Percentiles rank a stretch among this genome's conserved stretches.
These are phyloP conservation scores for Nicotiana attenuata DNA, from an alignment of 257 asterid genomes.

Conservation along the genomic window DNA sequence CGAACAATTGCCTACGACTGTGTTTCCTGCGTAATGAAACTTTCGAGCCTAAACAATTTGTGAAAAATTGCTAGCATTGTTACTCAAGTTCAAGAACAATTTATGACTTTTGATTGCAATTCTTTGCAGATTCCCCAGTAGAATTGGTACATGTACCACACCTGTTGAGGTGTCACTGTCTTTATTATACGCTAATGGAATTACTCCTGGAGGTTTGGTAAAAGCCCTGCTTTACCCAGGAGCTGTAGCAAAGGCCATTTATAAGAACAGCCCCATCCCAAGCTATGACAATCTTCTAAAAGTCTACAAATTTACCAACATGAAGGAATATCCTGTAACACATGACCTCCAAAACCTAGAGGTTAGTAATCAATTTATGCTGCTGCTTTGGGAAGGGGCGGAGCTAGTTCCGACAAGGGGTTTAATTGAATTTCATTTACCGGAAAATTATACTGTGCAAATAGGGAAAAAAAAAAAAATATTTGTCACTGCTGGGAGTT, in stretches of 20 bases:
- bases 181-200: slow-evolving; percentile 35
- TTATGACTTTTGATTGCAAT: neutral
- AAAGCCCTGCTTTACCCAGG: slow-evolving; percentile 58
- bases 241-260: slow-evolving; percentile 32
- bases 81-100: neutral
- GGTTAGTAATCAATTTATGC: slow-evolving; percentile 31
- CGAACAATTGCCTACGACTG: neutral
- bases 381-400: neutral
- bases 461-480: too few species aligned
- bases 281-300: slow-evolving; percentile 29
- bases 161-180: slow-evolving; percentile 49
- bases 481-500: neutral
- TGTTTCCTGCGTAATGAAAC: neutral
- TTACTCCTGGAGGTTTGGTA: slow-evolving; percentile 33
- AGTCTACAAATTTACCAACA: slow-evolving; percentile 25
- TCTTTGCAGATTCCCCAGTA: slow-evolving; percentile 48
- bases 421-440: too few species aligned
- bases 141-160: slow-evolving; percentile 44
- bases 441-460: too few species aligned
- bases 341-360: slow-evolving; percentile 53
- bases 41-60: neutral
- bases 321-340: slow-evolving; percentile 5
- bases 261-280: slow-evolving; percentile 28
- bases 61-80: neutral
- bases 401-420: too few species aligned